Evolutionary conservation across 345 rosid species (phyloP).

Genomic region (Aquilaria malaccensis): DNA sequence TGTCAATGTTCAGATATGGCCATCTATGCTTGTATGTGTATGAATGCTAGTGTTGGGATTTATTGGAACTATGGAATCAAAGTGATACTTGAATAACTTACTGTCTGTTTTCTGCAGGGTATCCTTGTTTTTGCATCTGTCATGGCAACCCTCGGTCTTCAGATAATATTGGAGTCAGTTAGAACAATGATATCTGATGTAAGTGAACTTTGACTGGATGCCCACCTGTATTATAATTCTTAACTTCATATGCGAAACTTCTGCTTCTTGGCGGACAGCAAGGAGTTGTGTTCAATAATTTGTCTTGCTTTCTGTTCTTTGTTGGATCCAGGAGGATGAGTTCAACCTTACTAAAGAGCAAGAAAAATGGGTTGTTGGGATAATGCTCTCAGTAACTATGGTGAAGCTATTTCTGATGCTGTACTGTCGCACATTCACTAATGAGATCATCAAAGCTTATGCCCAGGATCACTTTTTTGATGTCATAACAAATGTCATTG

Average conservation of each 20-base stretch:
- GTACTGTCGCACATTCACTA: slow-evolving; percentile 74
- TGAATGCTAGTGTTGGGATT: not conserved
- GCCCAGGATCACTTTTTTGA: slow-evolving; percentile 99
- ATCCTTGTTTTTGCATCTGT: slow-evolving; percentile 98
- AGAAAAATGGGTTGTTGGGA: slow-evolving; percentile 90
- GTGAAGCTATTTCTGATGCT: slow-evolving; percentile 67
- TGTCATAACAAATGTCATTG: slow-evolving; percentile 89
- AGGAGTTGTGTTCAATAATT: slow-evolving; percentile 3
- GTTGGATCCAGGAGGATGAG: slow-evolving; percentile 48
- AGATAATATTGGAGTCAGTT: slow-evolving; percentile 87
- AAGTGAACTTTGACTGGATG: slow-evolving; percentile 24
- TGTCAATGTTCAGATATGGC: too few species aligned
- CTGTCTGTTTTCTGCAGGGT: slow-evolving; percentile 45
- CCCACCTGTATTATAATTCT: not conserved
- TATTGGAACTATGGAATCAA: not conserved
- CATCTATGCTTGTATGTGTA: too few species aligned
- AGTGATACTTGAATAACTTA: not conserved
- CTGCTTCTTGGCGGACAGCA: slow-evolving; percentile 7
- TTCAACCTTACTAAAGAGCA: slow-evolving; percentile 60
- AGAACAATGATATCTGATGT: slow-evolving; percentile 71
- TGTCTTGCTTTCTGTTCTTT: slow-evolving; percentile 14
- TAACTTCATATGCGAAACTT: not conserved
- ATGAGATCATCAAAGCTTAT: slow-evolving; percentile 93
- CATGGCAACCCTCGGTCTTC: slow-evolving; percentile 98
- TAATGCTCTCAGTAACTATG: slow-evolving; percentile 87